A percentile compares a stretch with the other conserved stretches of the same genome.
These are phyloP conservation scores for Drosera spatulata DNA, from an alignment of 179 eudicot species.

Conservation along the genomic window DNA sequence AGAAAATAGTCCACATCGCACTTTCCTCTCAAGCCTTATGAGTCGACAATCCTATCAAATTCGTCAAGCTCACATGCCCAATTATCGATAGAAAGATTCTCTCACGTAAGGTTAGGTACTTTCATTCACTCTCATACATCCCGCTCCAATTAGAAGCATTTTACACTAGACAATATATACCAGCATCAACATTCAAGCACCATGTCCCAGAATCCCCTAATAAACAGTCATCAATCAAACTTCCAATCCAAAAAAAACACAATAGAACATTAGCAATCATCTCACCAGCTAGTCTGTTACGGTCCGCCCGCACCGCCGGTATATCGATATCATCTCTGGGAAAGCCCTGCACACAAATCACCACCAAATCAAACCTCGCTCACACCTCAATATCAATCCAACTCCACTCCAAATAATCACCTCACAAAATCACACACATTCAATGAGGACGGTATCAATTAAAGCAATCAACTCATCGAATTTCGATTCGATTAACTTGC, in stretches of 20 bases:
- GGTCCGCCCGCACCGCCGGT: constrained; percentile 56
- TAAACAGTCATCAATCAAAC: not conserved
- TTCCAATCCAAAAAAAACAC: not conserved
- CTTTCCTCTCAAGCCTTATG: too few relatives aligned
- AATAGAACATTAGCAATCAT: not conserved
- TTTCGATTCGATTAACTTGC: constrained; percentile 10
- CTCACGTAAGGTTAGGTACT: too few relatives aligned
- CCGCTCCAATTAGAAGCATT: too few relatives aligned
- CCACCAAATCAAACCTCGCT: too few relatives aligned
- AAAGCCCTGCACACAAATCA: constrained; percentile 51
- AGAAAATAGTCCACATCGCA: too few relatives aligned
- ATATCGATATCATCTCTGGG: constrained; percentile 84
- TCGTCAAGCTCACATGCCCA: too few relatives aligned
- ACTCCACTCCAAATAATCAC: not conserved
- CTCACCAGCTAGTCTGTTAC: constrained; percentile 57
- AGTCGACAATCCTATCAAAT: too few relatives aligned
- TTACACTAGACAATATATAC: too few relatives aligned
- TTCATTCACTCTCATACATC: too few relatives aligned
- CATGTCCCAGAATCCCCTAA: not conserved
- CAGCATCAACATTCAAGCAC: too few relatives aligned
- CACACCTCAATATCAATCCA: not conserved
- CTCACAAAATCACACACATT: not conserved
- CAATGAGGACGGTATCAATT: not conserved
- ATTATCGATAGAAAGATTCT: too few relatives aligned
- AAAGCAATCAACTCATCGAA: not conserved